phyloP scores from a whole-genome alignment of 1,284 basidiomycete species.

The Psilocybe mexicana region DNA sequence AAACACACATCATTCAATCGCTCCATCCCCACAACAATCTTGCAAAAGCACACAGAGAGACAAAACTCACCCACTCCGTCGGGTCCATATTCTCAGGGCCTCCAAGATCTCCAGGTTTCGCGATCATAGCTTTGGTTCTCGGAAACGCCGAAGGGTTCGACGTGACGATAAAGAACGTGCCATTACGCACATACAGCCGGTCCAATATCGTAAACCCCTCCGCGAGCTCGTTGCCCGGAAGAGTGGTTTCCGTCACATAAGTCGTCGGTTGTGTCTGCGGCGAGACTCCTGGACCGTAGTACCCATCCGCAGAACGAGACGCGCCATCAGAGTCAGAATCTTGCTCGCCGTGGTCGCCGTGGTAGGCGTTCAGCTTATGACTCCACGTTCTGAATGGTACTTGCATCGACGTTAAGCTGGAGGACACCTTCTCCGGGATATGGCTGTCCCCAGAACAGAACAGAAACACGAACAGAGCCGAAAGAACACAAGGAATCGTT shows the following conservation, averaged over 20 bases:
- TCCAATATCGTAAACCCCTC: slow-evolving; percentile 8
- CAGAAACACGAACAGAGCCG: not conserved
- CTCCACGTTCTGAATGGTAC: not conserved
- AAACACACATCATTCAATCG: not conserved
- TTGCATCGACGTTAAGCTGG: not conserved
- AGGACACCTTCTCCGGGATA: not conserved
- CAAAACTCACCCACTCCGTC: not conserved
- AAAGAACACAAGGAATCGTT: not conserved
- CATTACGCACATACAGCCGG: slow-evolving; percentile 6
- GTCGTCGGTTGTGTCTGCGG: not conserved
- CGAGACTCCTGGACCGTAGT: not conserved
- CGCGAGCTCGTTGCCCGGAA: not conserved
- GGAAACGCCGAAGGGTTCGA: slow-evolving; percentile 3
- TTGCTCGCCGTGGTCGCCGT: no score
- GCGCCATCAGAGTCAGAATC: no score
- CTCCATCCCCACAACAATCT: no score
- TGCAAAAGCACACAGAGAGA: no score
- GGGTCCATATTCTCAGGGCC: not conserved
- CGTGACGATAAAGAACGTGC: slow-evolving; percentile 8
- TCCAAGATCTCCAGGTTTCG: not conserved
- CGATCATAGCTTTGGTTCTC: not conserved
- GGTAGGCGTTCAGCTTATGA: not conserved
- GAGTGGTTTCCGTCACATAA: slow-evolving; percentile 2
- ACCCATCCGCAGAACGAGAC: no score
- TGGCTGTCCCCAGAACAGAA: not conserved